A percentile compares a stretch with the other conserved stretches of the same genome.
Conservation (phyloP, 1,139 yeast species). For the Wickerhamomyces sp. region DNA sequence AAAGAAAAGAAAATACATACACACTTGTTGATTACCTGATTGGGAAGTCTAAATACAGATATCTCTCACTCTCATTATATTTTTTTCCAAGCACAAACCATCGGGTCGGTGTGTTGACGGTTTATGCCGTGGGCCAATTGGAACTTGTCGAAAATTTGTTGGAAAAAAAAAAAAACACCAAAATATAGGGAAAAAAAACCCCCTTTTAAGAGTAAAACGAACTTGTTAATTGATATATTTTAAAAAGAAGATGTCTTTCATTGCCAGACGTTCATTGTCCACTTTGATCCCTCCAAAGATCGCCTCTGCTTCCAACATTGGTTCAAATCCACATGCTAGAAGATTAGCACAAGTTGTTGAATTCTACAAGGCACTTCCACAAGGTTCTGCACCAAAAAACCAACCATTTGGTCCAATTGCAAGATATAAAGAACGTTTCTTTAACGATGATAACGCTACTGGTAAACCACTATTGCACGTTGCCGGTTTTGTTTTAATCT, state of each 20-base stretch:
- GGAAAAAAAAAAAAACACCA: too few relatives aligned
- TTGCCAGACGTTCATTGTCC: slow-evolving; percentile 88
- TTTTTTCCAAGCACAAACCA: slow-evolving; percentile 10
- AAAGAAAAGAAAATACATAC: too few relatives aligned
- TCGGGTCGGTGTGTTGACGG: slow-evolving; percentile 2
- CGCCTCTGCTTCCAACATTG: slow-evolving; percentile 92
- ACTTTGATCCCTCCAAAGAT: slow-evolving; percentile 98
- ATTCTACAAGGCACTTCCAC: slow-evolving; percentile 94
- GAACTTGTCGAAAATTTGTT: neutral
- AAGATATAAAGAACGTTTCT: slow-evolving; percentile 72
- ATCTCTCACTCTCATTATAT: too few relatives aligned
- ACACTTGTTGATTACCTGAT: slow-evolving; percentile 10
- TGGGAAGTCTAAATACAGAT: slow-evolving; percentile 9
- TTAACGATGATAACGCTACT: slow-evolving; percentile 72
- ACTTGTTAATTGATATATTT: too few relatives aligned
- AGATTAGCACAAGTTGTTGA: slow-evolving; percentile 94
- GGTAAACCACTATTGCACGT: slow-evolving; percentile 81
- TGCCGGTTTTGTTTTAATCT: slow-evolving; percentile 60
- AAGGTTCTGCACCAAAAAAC: slow-evolving; percentile 78
- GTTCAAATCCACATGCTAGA: slow-evolving; percentile 93
- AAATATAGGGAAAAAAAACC: too few relatives aligned
- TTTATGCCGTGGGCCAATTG: neutral
- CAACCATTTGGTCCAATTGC: slow-evolving; percentile 70
- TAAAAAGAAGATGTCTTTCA: slow-evolving; percentile 59
- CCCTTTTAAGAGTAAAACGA: too few relatives aligned